phyloP scores from a whole-genome alignment of 2,329 filamentous ascomycete species.

The Penicillium palitans region DNA sequence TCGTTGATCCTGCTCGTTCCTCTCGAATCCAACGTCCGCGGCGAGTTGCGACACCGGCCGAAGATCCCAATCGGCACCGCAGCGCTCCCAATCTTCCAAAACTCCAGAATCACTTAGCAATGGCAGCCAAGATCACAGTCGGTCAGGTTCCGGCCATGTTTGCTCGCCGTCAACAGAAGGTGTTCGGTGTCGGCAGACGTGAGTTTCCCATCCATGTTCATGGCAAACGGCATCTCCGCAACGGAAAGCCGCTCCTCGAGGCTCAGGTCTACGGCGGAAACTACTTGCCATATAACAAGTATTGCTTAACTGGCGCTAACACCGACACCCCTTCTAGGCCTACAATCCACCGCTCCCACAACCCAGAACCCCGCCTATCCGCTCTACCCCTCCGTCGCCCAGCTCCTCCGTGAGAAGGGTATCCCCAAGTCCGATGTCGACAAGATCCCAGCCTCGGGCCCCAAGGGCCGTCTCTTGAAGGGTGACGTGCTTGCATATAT shows the following conservation, averaged over 20 bases:
- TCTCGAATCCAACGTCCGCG: slow-evolving; percentile 24
- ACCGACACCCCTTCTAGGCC: slow-evolving; percentile 24
- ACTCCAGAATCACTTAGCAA: slow-evolving; percentile 18
- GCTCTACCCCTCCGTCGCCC: slow-evolving; percentile 73
- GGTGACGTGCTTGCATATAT: slow-evolving; percentile 91
- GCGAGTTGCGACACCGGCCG: slow-evolving; percentile 21
- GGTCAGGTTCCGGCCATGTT: slow-evolving; percentile 38
- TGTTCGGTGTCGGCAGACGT: slow-evolving; percentile 36
- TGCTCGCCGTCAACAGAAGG: slow-evolving; percentile 36
- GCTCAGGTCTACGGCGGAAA: not conserved
- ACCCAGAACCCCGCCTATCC: slow-evolving; percentile 50
- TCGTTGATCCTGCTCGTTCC: slow-evolving; percentile 25
- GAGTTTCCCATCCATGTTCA: slow-evolving; percentile 26
- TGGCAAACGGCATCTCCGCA: not conserved
- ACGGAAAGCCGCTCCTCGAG: slow-evolving; percentile 2
- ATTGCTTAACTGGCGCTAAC: slow-evolving; percentile 9
- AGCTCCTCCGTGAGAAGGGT: slow-evolving; percentile 76
- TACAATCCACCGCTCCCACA: slow-evolving; percentile 37
- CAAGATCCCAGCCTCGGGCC: slow-evolving; percentile 84
- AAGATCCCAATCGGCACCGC: slow-evolving; percentile 18
- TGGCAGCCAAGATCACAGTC: slow-evolving; percentile 37
- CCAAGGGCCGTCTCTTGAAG: slow-evolving; percentile 85
- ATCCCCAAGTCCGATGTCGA: slow-evolving; percentile 72
- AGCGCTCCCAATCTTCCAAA: slow-evolving; percentile 11
- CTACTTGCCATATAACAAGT: not conserved